phyloP scores from a whole-genome alignment of 768 basidiomycete genomes.

The Lentinula aciculospora region DNA sequence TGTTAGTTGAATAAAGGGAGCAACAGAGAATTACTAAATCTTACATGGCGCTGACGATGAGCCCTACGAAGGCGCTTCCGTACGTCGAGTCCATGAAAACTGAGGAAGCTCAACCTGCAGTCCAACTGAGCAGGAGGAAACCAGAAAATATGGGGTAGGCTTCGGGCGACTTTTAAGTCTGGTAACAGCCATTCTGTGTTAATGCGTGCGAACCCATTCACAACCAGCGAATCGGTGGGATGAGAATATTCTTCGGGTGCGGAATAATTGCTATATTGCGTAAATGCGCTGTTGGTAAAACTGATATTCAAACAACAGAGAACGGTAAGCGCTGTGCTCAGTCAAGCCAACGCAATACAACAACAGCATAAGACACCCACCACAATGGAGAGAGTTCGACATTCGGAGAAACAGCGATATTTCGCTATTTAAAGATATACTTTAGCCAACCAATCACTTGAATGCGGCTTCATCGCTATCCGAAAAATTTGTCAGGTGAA shows the following conservation, averaged over 20 bases:
- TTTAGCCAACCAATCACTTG: background rate
- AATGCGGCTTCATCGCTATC: background rate
- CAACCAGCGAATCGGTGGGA: background rate
- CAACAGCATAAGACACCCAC: background rate
- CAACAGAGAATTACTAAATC: constrained; percentile 9
- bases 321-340: background rate
- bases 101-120: background rate
- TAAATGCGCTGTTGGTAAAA: background rate
- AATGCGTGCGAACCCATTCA: background rate
- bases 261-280: background rate
- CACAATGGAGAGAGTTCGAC: background rate
- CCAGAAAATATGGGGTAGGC: background rate
- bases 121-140: background rate
- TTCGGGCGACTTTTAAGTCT: background rate
- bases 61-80: constrained; percentile 40
- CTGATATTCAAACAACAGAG: background rate
- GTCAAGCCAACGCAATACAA: background rate
- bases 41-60: constrained; percentile 38
- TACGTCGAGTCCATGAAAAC: constrained; percentile 22
- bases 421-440: background rate
- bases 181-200: background rate
- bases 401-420: background rate
- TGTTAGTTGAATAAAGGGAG: constrained; percentile 1
- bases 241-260: background rate
- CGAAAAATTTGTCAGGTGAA: background rate